Conservation (phyloP, 2,329 filamentous ascomycete genomes). For the Colletotrichum cereale region DNA sequence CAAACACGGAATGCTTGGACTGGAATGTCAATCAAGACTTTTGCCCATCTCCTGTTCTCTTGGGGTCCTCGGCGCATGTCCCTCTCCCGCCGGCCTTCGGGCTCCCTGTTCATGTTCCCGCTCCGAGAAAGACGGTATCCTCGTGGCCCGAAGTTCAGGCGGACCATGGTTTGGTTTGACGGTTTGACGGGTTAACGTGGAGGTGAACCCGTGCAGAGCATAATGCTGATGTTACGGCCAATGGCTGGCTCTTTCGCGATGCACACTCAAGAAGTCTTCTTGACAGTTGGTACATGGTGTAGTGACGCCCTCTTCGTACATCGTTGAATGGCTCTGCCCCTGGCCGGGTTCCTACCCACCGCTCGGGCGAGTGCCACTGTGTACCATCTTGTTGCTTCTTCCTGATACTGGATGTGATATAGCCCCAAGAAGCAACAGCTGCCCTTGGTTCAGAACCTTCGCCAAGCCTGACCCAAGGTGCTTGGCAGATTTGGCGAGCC, state of each 20-base stretch:
- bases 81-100: neutral
- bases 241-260: constrained; percentile 1
- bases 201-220: constrained; percentile 7
- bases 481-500: constrained; percentile 16
- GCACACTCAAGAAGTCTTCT: constrained; percentile 4
- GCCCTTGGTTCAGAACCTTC: neutral
- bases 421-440: neutral
- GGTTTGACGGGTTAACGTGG: neutral
- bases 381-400: neutral
- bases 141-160: neutral
- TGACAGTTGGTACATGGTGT: neutral
- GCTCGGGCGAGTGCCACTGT: neutral
- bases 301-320: constrained; percentile 19
- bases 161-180: neutral
- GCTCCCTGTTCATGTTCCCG: neutral
- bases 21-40: constrained; percentile 16
- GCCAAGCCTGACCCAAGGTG: constrained; percentile 5
- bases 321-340: neutral
- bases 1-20: constrained; percentile 14
- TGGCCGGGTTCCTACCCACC: neutral
- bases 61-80: neutral
- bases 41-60: constrained; percentile 26
- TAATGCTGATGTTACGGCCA: constrained; percentile 11
- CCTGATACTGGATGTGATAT: neutral
- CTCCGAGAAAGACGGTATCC: neutral